These are phyloP conservation scores for Starmerella geochares DNA, from an alignment of 805 yeast species.

Conservation along the genomic window DNA sequence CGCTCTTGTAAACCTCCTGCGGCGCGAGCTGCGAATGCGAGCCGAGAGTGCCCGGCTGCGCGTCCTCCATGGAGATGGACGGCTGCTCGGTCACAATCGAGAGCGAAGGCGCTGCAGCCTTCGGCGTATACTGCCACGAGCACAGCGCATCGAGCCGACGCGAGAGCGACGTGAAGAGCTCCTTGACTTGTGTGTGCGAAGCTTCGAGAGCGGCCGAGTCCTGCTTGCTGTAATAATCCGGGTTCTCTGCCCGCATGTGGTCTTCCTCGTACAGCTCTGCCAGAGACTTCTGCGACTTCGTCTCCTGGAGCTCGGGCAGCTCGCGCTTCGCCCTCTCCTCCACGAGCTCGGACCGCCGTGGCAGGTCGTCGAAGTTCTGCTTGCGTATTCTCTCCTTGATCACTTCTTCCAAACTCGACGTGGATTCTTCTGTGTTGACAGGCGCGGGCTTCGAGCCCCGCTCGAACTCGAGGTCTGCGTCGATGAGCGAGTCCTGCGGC, in stretches of 20 bases:
- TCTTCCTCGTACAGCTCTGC: constrained; percentile 91
- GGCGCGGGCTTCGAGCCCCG: constrained; percentile 94
- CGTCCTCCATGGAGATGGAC: constrained; percentile 85
- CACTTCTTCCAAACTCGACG: constrained; percentile 79
- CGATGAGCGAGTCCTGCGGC: constrained; percentile 72
- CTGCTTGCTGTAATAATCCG: constrained; percentile 38
- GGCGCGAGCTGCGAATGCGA: constrained; percentile 76
- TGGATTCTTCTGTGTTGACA: constrained; percentile 77
- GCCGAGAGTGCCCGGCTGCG: constrained; percentile 80
- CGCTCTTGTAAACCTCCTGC: constrained; percentile 68
- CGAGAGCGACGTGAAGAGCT: constrained; percentile 49
- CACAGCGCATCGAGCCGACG: constrained; percentile 77
- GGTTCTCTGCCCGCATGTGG: constrained; percentile 35
- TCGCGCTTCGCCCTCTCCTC: constrained; percentile 14
- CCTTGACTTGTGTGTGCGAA: constrained; percentile 69
- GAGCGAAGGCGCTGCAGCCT: constrained; percentile 68
- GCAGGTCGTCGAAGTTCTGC: constrained; percentile 72
- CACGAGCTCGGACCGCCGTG: constrained; percentile 47
- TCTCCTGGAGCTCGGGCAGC: constrained; percentile 62
- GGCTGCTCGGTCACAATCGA: constrained; percentile 77
- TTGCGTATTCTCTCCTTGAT: constrained; percentile 71
- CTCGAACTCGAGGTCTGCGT: constrained; percentile 62
- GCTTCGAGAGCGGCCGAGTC: constrained; percentile 54
- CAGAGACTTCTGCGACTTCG: constrained; percentile 74
- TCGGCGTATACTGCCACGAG: constrained; percentile 92